Percentiles rank a stretch among this genome's conserved stretches.
These are phyloP conservation scores for Salinomyces thailandicus DNA, from an alignment of 2,329 filamentous ascomycete species.

Conservation along the genomic window DNA sequence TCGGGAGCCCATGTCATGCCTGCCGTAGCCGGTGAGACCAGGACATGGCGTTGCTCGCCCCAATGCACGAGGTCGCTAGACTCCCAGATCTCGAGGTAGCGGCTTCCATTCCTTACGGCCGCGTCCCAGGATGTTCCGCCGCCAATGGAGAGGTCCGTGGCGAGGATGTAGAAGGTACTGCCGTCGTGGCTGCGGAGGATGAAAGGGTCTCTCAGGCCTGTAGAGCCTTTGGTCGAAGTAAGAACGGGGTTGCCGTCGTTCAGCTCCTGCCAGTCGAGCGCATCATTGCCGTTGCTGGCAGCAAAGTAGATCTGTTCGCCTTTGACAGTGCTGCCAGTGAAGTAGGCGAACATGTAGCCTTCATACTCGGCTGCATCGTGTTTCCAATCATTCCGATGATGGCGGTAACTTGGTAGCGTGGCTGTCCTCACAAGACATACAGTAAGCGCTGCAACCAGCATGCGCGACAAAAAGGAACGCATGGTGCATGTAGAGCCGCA, in stretches of 20 bases:
- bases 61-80: constrained; percentile 41
- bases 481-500: no score
- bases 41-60: constrained; percentile 41
- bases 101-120: constrained; percentile 38
- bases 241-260: constrained; percentile 40
- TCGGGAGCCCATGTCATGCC: constrained; percentile 48
- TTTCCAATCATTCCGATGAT: not conserved
- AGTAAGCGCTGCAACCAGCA: not conserved
- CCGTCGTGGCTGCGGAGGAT: constrained; percentile 43
- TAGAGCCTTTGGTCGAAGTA: constrained; percentile 38
- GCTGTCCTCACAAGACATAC: not conserved
- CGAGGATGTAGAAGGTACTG: constrained; percentile 42
- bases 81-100: constrained; percentile 46
- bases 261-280: constrained; percentile 41
- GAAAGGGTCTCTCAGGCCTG: constrained; percentile 44
- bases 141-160: constrained; percentile 45
- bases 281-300: constrained; percentile 43
- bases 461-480: no score
- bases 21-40: constrained; percentile 39
- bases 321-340: constrained; percentile 34
- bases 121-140: constrained; percentile 44
- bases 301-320: constrained; percentile 47
- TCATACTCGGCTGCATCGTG: constrained; percentile 7
- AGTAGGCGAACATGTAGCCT: constrained; percentile 45
- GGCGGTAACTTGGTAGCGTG: not conserved